These are phyloP conservation scores for Apiosordaria backusii DNA, from an alignment of 495 filamentous ascomycete species.

Conservation along the genomic window DNA sequence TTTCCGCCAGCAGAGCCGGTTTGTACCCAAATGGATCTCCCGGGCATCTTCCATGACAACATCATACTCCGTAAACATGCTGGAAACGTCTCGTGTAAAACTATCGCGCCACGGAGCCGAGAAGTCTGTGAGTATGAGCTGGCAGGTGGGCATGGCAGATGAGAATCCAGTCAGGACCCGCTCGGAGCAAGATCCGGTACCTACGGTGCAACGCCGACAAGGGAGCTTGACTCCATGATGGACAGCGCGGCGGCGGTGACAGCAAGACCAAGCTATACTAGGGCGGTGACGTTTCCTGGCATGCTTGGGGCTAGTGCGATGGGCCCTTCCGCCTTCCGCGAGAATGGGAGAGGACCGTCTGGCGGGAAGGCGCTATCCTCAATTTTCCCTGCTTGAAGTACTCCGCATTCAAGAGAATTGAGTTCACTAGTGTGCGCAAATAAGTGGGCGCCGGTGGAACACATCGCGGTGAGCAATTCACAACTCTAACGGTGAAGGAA, in stretches of 20 bases:
- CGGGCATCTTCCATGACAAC: neutral
- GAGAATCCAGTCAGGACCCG: neutral
- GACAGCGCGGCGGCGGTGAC: slow-evolving; percentile 14
- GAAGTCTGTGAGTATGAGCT: neutral
- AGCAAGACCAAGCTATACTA: slow-evolving; percentile 4
- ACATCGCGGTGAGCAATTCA: neutral
- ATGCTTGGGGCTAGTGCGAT: slow-evolving; percentile 13
- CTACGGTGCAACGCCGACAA: neutral
- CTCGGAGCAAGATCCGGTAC: slow-evolving; percentile 3
- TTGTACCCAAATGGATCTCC: neutral
- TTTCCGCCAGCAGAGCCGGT: neutral
- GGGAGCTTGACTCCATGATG: neutral
- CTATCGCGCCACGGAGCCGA: neutral
- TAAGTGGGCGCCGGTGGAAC: neutral
- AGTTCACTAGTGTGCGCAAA: neutral
- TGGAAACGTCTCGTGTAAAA: neutral
- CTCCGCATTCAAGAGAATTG: slow-evolving; percentile 10
- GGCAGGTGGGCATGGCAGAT: neutral
- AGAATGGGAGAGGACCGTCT: slow-evolving; percentile 23
- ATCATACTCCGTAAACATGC: neutral
- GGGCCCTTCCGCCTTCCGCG: slow-evolving; percentile 30
- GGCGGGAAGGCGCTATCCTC: slow-evolving; percentile 26
- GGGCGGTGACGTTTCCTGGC: slow-evolving; percentile 17
- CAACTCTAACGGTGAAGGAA: neutral
- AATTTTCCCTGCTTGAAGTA: slow-evolving; percentile 7